Base-by-base conservation (phyloP, 768 basidiomycete species). In the Trametes meyenii region DNA sequence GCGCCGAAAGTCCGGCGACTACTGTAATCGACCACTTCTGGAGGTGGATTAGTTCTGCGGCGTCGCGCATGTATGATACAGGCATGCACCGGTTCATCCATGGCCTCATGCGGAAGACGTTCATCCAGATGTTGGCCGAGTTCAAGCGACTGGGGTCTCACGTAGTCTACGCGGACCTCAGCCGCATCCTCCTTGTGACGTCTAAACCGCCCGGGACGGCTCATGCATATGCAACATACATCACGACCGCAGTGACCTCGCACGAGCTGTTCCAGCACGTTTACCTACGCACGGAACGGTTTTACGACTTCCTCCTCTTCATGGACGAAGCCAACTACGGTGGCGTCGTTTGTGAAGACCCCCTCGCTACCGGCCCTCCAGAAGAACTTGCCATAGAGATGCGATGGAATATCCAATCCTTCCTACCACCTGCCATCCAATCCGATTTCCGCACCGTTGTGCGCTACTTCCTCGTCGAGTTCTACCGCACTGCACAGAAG, bases 31-130 rank as follows among this genome's bases (percentile, higher is more conserved):
- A 96, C 69, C 95, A 98, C 74, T 98, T 98, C 77, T 98, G 96
- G 94, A 82, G 97, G 44, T 99, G 97, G 97, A 83, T 97, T 65
- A 90, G 88, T 72, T 94, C 94, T 2, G 86, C 83, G 45, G 81
- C 87, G 5, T 91, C 95, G 17, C 83, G 88, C 60, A 85, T 98
- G 79, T 96, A 94, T 71, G 97, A 99, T 70, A 88, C 94, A 1
- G 89, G 92, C 60, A 81, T 99, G 6, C 94, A 98, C 70, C 87
- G 90, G 0, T 99, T 99, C 74, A 78, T 98, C 10, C 90, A 96
- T 67, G 92, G 94, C 14, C 83, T 98, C 49, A 99, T 99, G 97
- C 87, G 92, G 61, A 98, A 99, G 78, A 95, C 92, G 0, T 98
- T 98, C 77, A 91, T 97, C 58, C 97, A 98, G 75, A 81, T 99